Percentiles rank a stretch among this genome's conserved stretches.
Evolutionary conservation across 768 basidiomycete genomes (phyloP).

Genomic region (Exidia glandulosa): DNA sequence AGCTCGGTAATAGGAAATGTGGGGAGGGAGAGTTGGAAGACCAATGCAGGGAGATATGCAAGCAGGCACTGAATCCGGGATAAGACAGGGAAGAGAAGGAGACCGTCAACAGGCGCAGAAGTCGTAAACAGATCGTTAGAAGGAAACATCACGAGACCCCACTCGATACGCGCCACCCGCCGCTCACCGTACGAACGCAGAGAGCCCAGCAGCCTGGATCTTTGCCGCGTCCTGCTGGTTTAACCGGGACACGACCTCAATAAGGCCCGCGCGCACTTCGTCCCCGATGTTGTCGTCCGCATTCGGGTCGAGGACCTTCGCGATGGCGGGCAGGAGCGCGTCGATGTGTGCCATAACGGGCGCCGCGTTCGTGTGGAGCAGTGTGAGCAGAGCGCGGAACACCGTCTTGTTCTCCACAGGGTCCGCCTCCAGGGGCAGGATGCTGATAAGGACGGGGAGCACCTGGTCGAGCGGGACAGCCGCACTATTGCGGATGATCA

Average conservation of each 20-base stretch:
- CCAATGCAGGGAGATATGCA: not conserved
- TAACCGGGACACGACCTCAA: conserved; percentile 60
- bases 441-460: conserved; percentile 68
- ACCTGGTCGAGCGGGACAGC: conserved; percentile 87
- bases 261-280: conserved; percentile 65
- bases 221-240: conserved; percentile 66
- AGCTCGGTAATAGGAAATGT: not conserved
- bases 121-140: not conserved
- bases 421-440: conserved; percentile 83
- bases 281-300: conserved; percentile 68
- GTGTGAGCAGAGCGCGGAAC: conserved; percentile 79
- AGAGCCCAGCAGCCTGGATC: conserved; percentile 70
- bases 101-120: not conserved
- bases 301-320: conserved; percentile 68
- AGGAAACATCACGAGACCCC: not conserved
- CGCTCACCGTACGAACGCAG: conserved; percentile 18
- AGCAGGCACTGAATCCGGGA: not conserved
- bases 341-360: conserved; percentile 69
- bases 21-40: too few relatives aligned
- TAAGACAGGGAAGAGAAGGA: not conserved
- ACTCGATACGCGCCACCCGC: not conserved
- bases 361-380: conserved; percentile 69
- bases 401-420: conserved; percentile 81
- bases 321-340: conserved; percentile 66
- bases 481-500: conserved; percentile 67